A percentile compares a stretch with the other conserved stretches of the same genome.
These are phyloP conservation scores for Penicillium flavigenum DNA, from an alignment of 495 filamentous ascomycete species.

Conservation along the genomic window DNA sequence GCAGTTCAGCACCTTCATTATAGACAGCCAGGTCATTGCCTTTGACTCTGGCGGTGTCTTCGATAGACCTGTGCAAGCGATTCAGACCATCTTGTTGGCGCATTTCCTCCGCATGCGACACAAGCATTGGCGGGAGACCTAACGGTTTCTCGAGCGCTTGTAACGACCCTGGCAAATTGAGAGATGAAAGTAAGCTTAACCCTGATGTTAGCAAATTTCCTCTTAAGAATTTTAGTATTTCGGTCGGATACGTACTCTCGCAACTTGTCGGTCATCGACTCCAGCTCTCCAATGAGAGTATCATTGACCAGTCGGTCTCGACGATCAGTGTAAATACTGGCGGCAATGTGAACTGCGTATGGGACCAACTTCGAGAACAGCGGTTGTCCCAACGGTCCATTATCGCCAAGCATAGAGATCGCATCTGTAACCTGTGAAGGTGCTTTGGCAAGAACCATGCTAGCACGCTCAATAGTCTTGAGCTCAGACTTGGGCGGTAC, in stretches of 20 bases:
- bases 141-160: conserved; percentile 95
- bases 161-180: conserved; percentile 89
- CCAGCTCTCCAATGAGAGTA: conserved; percentile 79
- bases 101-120: conserved; percentile 91
- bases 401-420: conserved; percentile 73
- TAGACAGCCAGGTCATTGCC: conserved; percentile 70
- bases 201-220: conserved; percentile 16
- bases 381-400: conserved; percentile 74
- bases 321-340: conserved; percentile 92
- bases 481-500: conserved; percentile 89
- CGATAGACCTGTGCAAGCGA: conserved; percentile 70
- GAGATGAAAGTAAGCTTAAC: conserved; percentile 62
- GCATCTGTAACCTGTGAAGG: conserved; percentile 83
- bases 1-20: conserved; percentile 73
- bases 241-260: conserved; percentile 57
- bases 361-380: conserved; percentile 91
- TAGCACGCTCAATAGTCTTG: conserved; percentile 77
- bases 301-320: conserved; percentile 85
- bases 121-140: conserved; percentile 78
- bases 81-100: conserved; percentile 86
- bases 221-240: not conserved
- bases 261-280: conserved; percentile 74
- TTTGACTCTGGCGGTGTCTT: conserved; percentile 85
- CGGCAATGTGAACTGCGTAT: conserved; percentile 91
- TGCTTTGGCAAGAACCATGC: conserved; percentile 79